phyloP scores from a whole-genome alignment of 495 filamentous ascomycete species.

The Cercophora scortea region DNA sequence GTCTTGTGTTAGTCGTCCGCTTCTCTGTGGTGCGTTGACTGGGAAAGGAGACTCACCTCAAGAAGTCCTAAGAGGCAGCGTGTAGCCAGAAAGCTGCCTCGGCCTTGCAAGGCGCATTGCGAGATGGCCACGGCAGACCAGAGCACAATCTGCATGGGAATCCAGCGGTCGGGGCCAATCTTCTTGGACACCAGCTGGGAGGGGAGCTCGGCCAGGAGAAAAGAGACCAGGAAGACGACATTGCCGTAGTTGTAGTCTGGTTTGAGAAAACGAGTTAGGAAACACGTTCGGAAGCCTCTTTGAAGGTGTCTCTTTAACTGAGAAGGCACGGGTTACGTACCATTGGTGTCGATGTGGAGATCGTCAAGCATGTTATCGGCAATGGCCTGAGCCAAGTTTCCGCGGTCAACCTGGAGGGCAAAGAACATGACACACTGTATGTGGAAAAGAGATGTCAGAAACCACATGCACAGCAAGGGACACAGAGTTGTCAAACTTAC shows the following conservation, averaged over 20 bases:
- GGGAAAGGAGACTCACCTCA: not conserved
- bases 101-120: slow-evolving; percentile 55
- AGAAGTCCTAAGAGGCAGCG: slow-evolving; percentile 61
- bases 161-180: slow-evolving; percentile 69
- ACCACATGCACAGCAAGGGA: too few species aligned
- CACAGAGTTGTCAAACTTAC: slow-evolving; percentile 14
- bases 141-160: slow-evolving; percentile 68
- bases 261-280: not conserved
- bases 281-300: too few species aligned
- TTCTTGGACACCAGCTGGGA: slow-evolving; percentile 73
- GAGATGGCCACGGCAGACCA: slow-evolving; percentile 66
- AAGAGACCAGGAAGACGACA: slow-evolving; percentile 61
- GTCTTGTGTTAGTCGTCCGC: not conserved
- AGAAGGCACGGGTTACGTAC: slow-evolving; percentile 15
- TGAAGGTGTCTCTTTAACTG: too few species aligned
- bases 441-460: not conserved
- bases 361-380: slow-evolving; percentile 50
- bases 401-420: slow-evolving; percentile 49
- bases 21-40: too few species aligned
- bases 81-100: slow-evolving; percentile 48
- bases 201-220: slow-evolving; percentile 64
- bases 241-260: slow-evolving; percentile 63
- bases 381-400: slow-evolving; percentile 48
- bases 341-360: slow-evolving; percentile 45
- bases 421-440: slow-evolving; percentile 43